Conservation (phyloP, 2,329 filamentous ascomycete genomes). For the Diaporthe humulicola region DNA sequence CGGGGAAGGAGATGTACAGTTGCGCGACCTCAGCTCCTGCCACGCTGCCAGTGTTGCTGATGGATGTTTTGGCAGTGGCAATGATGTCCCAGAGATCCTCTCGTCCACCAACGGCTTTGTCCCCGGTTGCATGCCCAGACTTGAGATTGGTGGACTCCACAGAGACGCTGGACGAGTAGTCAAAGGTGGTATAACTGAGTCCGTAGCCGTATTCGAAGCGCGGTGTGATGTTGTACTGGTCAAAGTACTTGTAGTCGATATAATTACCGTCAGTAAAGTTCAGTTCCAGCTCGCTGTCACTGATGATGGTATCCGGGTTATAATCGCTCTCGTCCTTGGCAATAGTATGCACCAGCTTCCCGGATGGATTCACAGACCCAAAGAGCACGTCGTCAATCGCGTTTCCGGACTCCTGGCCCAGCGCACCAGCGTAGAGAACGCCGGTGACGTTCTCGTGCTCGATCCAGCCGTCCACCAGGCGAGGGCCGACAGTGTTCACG, state of each 20-base stretch:
- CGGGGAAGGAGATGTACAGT: constrained; percentile 62
- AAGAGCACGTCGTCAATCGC: constrained; percentile 70
- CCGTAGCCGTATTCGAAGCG: constrained; percentile 70
- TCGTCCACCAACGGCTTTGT: constrained; percentile 58
- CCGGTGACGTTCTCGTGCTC: constrained; percentile 75
- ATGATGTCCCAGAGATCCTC: constrained; percentile 62
- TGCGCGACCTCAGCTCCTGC: constrained; percentile 61
- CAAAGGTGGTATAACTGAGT: constrained; percentile 64
- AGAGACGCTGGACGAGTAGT: constrained; percentile 51
- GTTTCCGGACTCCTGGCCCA: constrained; percentile 72
- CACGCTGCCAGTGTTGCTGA: constrained; percentile 58
- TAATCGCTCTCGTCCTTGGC: constrained; percentile 70
- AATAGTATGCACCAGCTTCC: constrained; percentile 72
- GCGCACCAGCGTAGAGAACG: constrained; percentile 73
- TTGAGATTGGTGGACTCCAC: constrained; percentile 45
- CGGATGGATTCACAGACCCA: constrained; percentile 68
- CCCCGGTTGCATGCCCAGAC: constrained; percentile 53
- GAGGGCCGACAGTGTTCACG: constrained; percentile 73
- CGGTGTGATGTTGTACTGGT: constrained; percentile 60
- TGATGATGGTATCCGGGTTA: constrained; percentile 59
- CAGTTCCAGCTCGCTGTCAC: constrained; percentile 60
- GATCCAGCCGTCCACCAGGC: constrained; percentile 68
- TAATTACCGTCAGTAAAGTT: constrained; percentile 65
- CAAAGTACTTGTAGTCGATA: constrained; percentile 69
- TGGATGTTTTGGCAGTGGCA: constrained; percentile 52